These are phyloP conservation scores for Tricholoma saponaceum DNA, from an alignment of 768 basidiomycete species.

Conservation along the genomic window DNA sequence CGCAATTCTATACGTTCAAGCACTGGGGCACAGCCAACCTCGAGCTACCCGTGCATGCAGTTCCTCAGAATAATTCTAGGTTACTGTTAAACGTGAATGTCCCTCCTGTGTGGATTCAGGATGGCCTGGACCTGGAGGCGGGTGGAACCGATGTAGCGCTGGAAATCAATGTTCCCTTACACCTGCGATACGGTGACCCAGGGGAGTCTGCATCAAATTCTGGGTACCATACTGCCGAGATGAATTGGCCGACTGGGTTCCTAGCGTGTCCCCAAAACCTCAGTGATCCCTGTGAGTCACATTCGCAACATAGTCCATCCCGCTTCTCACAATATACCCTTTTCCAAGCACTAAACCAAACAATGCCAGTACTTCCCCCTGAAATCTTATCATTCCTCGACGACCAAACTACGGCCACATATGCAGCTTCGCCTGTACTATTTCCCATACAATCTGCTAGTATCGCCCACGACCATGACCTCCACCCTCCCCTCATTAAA, in stretches of 20 bases:
- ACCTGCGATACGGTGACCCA: conserved; percentile 39
- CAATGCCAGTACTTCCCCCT: conserved; percentile 9
- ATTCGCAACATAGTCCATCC: not conserved
- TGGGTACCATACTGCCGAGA: conserved; percentile 22
- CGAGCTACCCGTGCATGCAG: conserved; percentile 41
- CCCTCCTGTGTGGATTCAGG: not conserved
- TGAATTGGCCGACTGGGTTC: conserved; percentile 37
- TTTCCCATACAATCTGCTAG: conserved; percentile 15
- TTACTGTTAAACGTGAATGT: conserved; percentile 22
- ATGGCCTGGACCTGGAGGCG: not conserved
- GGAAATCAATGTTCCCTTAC: conserved; percentile 40
- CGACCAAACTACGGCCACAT: conserved; percentile 1
- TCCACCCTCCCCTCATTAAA: conserved; percentile 5
- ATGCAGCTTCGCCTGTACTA: not conserved
- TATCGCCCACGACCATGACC: not conserved
- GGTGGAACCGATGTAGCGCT: conserved; percentile 5
- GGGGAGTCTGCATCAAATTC: conserved; percentile 6
- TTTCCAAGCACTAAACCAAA: not conserved
- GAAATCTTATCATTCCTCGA: conserved; percentile 16
- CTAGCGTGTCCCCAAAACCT: conserved; percentile 28
- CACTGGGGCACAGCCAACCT: conserved; percentile 41
- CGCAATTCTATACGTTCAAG: conserved; percentile 32
- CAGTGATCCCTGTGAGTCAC: conserved; percentile 12
- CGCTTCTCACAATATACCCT: not conserved
- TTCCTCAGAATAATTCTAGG: conserved; percentile 20